phyloP scores from a whole-genome alignment of 352 stramenopile species.

The Pythium pectinolyticum region DNA sequence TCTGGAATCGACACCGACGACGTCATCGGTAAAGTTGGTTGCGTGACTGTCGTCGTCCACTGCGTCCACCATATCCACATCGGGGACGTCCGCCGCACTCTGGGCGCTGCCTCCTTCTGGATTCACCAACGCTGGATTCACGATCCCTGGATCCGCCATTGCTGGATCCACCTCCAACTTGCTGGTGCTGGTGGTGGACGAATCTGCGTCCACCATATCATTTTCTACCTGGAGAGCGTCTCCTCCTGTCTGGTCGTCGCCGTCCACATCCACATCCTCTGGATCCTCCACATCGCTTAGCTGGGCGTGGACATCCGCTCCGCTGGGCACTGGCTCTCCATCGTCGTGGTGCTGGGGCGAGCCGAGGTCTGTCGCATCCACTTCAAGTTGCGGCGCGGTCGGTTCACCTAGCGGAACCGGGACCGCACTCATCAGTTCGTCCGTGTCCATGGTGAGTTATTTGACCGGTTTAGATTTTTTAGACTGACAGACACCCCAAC shows the following conservation, averaged over 20 bases:
- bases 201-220: background rate
- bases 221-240: background rate
- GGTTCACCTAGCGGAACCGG: constrained; percentile 29
- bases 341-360: constrained; percentile 3
- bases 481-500: constrained; percentile 5
- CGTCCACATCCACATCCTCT: constrained; percentile 8
- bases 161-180: background rate
- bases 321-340: background rate
- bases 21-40: constrained; percentile 5
- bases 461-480: constrained; percentile 15
- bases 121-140: background rate
- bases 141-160: background rate
- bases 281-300: constrained; percentile 23
- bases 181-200: background rate
- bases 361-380: background rate
- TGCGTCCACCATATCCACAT: constrained; percentile 10
- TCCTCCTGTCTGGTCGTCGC: background rate
- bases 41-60: background rate
- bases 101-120: background rate
- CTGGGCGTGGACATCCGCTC: constrained; percentile 11
- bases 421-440: constrained; percentile 29
- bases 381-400: constrained; percentile 23
- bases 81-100: background rate
- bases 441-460: constrained; percentile 20
- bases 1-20: constrained; percentile 3